Percentiles rank a stretch among this genome's conserved stretches.
phyloP scores from a whole-genome alignment of 2,329 filamentous ascomycete genomes.

The Fonsecaea monophora region DNA sequence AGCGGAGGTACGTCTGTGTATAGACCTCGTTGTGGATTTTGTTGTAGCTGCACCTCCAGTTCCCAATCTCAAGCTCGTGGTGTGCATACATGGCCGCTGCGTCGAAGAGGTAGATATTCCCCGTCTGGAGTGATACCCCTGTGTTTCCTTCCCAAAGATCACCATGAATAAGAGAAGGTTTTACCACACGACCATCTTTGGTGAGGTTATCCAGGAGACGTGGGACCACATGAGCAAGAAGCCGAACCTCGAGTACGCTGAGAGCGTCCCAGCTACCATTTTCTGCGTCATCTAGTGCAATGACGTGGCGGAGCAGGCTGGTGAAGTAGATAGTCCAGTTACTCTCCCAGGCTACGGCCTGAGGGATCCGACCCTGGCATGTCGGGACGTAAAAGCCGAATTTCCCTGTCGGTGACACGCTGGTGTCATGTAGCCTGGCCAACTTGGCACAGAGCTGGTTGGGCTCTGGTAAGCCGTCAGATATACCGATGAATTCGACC shows the following conservation, averaged over 20 bases:
- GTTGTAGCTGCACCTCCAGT: constrained; percentile 32
- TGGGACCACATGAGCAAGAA: constrained; percentile 45
- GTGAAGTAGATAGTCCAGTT: constrained; percentile 52
- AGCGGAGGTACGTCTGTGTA: constrained; percentile 29
- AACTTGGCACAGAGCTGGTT: constrained; percentile 40
- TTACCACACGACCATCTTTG: constrained; percentile 40
- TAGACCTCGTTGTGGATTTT: constrained; percentile 27
- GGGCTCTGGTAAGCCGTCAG: constrained; percentile 41
- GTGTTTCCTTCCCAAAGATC: constrained; percentile 54
- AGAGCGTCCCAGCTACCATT: constrained; percentile 44
- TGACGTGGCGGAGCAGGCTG: constrained; percentile 44
- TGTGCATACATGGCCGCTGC: constrained; percentile 50
- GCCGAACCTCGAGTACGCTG: constrained; percentile 19
- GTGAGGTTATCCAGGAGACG: constrained; percentile 40
- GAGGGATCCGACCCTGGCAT: constrained; percentile 44
- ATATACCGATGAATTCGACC: constrained; percentile 44
- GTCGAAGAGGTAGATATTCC: constrained; percentile 48
- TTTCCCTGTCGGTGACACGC: constrained; percentile 45
- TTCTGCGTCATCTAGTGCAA: constrained; percentile 42
- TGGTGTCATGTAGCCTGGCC: constrained; percentile 44
- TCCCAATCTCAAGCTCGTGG: constrained; percentile 44
- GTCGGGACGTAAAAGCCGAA: constrained; percentile 50
- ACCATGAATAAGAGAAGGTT: constrained; percentile 48
- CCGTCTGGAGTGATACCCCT: constrained; percentile 44
- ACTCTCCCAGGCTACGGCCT: constrained; percentile 46